phyloP scores from a whole-genome alignment of 1,284 basidiomycete species.

The Puccinia horiana region DNA sequence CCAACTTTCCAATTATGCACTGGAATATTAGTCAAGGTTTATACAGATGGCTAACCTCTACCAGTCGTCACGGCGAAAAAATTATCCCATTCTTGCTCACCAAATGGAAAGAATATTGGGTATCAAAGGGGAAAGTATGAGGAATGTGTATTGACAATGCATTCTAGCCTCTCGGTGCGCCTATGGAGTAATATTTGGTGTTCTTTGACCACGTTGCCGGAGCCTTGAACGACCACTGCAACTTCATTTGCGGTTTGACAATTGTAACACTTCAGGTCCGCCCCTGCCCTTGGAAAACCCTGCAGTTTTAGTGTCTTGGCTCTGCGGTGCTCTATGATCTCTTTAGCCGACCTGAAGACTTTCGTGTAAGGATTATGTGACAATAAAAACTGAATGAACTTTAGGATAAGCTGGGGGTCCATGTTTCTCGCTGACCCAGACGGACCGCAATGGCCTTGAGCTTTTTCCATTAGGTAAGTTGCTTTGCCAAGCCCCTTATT shows the following conservation, averaged over 20 bases:
- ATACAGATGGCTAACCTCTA: no score
- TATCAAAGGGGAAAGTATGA: neutral
- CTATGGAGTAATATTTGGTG: neutral
- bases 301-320: neutral
- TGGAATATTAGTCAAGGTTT: no score
- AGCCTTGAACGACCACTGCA: neutral
- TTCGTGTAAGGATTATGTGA: no score
- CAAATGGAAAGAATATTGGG: constrained; percentile 8
- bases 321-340: no score
- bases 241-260: neutral
- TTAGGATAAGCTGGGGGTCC: no score
- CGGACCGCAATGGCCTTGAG: no score
- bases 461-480: no score
- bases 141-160: neutral
- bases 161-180: neutral
- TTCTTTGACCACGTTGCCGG: neutral
- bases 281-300: no score
- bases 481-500: no score
- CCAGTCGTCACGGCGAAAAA: neutral
- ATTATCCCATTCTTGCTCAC: constrained; percentile 6
- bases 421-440: no score
- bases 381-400: no score
- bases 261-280: neutral
- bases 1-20: no score
- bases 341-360: neutral